Conservation (phyloP, 148 eudicot genomes). For the Vaccinium myrtillus region DNA sequence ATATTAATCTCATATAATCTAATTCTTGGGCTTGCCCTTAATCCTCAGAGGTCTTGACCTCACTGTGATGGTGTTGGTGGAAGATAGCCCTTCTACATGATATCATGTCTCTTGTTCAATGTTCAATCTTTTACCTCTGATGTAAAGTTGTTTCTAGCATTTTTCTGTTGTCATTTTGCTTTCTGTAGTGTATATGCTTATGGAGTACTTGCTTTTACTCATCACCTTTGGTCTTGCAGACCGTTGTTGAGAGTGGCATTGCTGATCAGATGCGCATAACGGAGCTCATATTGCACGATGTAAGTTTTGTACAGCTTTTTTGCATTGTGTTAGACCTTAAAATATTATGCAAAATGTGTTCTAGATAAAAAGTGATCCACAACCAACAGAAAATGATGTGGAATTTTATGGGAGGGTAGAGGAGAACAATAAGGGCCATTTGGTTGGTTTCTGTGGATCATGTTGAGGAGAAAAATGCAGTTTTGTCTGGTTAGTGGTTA, state of each 20-base stretch:
- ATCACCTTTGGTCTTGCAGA: constrained; percentile 44
- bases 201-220: not conserved
- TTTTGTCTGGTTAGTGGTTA: not conserved
- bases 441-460: not conserved
- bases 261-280: constrained; percentile 86
- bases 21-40: not conserved
- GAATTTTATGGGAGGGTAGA: not conserved
- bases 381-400: not conserved
- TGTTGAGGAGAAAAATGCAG: not conserved
- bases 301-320: constrained; percentile 34
- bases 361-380: not conserved
- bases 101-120: not conserved
- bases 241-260: constrained; percentile 83
- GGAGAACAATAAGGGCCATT: not conserved
- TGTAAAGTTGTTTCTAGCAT: not conserved
- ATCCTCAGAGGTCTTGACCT: not conserved
- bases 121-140: not conserved
- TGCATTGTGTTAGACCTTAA: not conserved
- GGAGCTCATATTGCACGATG: constrained; percentile 82
- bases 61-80: not conserved
- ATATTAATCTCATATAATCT: not conserved
- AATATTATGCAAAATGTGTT: not conserved
- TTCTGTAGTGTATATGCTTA: not conserved
- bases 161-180: not conserved
- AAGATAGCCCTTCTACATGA: not conserved